Conservation (phyloP, 2,329 filamentous ascomycete genomes). For the Didymella pinodella region DNA sequence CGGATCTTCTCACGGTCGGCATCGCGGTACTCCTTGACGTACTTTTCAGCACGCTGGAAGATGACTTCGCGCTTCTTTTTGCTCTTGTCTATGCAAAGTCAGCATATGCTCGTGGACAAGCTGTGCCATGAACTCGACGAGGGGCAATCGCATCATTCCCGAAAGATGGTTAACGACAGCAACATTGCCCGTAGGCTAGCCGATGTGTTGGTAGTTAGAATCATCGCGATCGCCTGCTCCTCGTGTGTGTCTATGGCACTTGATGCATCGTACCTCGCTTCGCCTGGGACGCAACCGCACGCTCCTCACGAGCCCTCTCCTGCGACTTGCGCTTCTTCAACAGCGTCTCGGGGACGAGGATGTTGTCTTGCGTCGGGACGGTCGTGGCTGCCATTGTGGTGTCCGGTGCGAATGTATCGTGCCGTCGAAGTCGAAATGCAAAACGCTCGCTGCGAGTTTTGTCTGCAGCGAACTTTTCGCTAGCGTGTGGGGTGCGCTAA, state of each 20-base stretch:
- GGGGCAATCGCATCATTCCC: slow-evolving; percentile 76
- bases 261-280: slow-evolving; percentile 78
- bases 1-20: slow-evolving; percentile 98
- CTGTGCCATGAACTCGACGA: slow-evolving; percentile 31
- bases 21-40: slow-evolving; percentile 99
- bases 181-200: slow-evolving; percentile 98
- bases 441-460: slow-evolving; percentile 15
- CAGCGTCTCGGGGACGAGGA: slow-evolving; percentile 98
- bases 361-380: slow-evolving; percentile 92
- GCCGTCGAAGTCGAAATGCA: slow-evolving; percentile 18
- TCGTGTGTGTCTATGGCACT: slow-evolving; percentile 24
- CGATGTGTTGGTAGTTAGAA: slow-evolving; percentile 84
- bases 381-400: slow-evolving; percentile 64
- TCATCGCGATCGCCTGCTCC: slow-evolving; percentile 66
- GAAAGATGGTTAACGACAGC: slow-evolving; percentile 99
- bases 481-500: slow-evolving; percentile 21
- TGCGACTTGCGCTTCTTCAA: slow-evolving; percentile 99
- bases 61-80: slow-evolving; percentile 98
- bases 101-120: slow-evolving; percentile 34
- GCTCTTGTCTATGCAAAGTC: slow-evolving; percentile 73
- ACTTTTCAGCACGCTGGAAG: slow-evolving; percentile 99
- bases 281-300: slow-evolving; percentile 79
- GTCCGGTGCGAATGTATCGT: slow-evolving; percentile 24
- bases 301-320: slow-evolving; percentile 97
- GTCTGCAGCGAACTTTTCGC: slow-evolving; percentile 1